Conservation (phyloP, 179 eudicot genomes). For the Camellia oleifera region DNA sequence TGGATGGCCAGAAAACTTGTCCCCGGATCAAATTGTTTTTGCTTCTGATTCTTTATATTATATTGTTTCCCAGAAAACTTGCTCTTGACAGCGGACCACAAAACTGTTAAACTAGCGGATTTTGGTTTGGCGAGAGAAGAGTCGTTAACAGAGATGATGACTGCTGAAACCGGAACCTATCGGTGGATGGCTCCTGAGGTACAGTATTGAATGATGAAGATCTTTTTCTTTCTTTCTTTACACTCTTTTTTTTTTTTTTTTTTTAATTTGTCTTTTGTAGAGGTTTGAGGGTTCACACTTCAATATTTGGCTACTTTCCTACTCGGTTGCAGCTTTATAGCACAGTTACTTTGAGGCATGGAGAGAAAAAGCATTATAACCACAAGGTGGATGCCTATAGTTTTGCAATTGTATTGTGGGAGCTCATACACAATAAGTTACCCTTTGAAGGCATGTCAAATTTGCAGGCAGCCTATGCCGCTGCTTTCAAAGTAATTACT, state of each 20-base stretch:
- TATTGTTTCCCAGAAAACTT: conserved; percentile 53
- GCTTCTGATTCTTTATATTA: not conserved
- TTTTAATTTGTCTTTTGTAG: not conserved
- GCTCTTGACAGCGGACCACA: conserved; percentile 69
- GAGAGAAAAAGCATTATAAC: conserved; percentile 96
- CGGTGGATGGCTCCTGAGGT: conserved; percentile 97
- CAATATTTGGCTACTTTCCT: not conserved
- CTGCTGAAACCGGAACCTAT: conserved; percentile 66
- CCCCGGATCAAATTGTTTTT: too few relatives aligned
- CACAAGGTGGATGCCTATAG: conserved; percentile 96
- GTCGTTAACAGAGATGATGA: conserved; percentile 75
- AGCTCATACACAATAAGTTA: conserved; percentile 78
- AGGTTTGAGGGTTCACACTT: not conserved
- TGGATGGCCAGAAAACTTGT: not conserved
- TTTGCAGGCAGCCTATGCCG: conserved; percentile 98
- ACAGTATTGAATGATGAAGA: conserved; percentile 9
- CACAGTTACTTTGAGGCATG: conserved; percentile 90
- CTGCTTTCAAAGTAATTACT: conserved; percentile 77
- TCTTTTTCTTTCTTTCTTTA: not conserved
- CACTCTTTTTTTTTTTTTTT: not conserved
- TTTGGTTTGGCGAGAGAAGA: conserved; percentile 80
- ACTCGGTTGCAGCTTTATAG: conserved; percentile 68
- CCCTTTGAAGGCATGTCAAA: conserved; percentile 99
- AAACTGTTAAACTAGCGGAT: conserved; percentile 59
- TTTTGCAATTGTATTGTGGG: conserved; percentile 96